These are phyloP conservation scores for Arthroderma sp. DNA, from an alignment of 2,329 filamentous ascomycete species.

Conservation along the genomic window DNA sequence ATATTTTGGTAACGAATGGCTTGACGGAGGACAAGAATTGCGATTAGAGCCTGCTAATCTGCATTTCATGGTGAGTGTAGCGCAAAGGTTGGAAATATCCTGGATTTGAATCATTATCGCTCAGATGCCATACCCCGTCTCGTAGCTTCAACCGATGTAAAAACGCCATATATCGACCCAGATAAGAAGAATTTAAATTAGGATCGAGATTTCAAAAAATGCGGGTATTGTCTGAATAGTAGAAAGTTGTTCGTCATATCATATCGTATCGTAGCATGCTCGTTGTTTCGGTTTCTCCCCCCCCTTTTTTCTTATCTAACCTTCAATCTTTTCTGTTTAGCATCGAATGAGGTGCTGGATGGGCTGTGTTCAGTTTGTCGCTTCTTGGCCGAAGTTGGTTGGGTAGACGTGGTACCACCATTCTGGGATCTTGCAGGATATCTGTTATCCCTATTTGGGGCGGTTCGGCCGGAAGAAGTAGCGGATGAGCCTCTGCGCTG, in stretches of 20 bases:
- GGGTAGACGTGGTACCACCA: not conserved
- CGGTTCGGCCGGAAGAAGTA: not conserved
- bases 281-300: not conserved
- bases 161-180: not conserved
- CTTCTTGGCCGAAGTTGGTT: not conserved
- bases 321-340: not conserved
- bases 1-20: not conserved
- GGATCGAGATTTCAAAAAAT: not conserved
- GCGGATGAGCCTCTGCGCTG: not conserved
- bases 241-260: not conserved
- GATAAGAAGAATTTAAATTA: not conserved
- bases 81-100: too few relatives aligned
- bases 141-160: not conserved
- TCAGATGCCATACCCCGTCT: not conserved
- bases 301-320: too few relatives aligned
- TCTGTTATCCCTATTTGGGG: not conserved
- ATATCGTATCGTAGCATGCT: not conserved
- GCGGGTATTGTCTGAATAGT: not conserved
- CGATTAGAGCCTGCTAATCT: not conserved
- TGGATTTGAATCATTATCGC: not conserved
- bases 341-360: not conserved
- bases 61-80: not conserved
- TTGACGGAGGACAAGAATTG: not conserved
- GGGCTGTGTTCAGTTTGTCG: not conserved
- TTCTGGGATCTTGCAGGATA: not conserved